Conservation (phyloP, 2,329 filamentous ascomycete species). For the Sordariomycetes sp. region DNA sequence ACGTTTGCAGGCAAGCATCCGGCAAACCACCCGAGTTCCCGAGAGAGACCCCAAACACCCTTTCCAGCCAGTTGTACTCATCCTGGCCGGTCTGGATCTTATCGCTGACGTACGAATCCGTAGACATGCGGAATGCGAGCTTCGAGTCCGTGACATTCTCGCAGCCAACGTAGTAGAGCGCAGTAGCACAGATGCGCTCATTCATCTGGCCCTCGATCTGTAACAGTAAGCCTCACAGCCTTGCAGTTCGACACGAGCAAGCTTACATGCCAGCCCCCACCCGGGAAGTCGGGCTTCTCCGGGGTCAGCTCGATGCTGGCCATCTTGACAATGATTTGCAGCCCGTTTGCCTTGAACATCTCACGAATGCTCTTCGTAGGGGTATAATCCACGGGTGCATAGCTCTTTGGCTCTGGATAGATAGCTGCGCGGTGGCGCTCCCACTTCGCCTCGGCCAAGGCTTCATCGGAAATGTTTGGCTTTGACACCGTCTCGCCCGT, state of each 20-base stretch:
- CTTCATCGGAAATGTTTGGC: too few species aligned
- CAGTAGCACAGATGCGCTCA: conserved; percentile 9
- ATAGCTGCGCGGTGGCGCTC: not conserved
- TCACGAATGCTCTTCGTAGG: conserved; percentile 3
- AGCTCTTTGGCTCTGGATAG: not conserved
- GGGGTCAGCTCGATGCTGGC: conserved; percentile 48
- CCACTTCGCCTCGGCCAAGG: too few species aligned
- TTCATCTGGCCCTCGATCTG: conserved; percentile 32
- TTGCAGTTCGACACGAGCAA: not conserved
- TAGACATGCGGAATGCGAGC: conserved; percentile 3
- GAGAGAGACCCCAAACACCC: conserved; percentile 1
- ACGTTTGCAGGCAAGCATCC: conserved; percentile 1
- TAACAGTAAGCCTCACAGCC: conserved; percentile 3
- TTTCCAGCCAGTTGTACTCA: conserved; percentile 2
- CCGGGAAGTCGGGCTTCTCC: conserved; percentile 35
- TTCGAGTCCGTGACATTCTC: conserved; percentile 25
- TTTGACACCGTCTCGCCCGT: too few species aligned
- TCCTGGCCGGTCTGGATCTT: conserved; percentile 3
- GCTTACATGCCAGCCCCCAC: conserved; percentile 34
- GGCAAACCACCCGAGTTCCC: not conserved
- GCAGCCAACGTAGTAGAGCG: conserved; percentile 8
- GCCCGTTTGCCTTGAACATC: conserved; percentile 17
- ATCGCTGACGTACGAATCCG: not conserved
- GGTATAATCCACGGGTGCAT: not conserved
- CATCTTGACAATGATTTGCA: conserved; percentile 55